These are phyloP conservation scores for Mycena filopes DNA, from an alignment of 768 basidiomycete species.

Conservation along the genomic window DNA sequence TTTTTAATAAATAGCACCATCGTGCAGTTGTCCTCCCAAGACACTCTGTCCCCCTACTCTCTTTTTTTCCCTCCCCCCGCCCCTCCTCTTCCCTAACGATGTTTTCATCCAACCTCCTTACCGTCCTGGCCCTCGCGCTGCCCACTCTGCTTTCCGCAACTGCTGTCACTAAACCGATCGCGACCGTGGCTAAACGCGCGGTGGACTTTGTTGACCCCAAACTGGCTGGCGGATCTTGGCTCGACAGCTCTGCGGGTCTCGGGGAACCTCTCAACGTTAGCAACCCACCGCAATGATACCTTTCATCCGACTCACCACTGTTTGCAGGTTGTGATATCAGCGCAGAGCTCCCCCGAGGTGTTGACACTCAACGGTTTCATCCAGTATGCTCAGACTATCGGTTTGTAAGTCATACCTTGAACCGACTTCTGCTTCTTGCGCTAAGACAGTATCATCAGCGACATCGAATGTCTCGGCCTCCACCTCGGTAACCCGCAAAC, in stretches of 20 bases:
- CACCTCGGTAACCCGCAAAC: constrained; percentile 53
- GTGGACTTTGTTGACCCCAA: constrained; percentile 49
- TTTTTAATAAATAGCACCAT: neutral
- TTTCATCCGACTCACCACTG: neutral
- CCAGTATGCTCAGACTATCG: constrained; percentile 58
- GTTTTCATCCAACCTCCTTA: constrained; percentile 19
- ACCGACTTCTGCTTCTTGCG: constrained; percentile 7
- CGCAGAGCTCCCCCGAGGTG: constrained; percentile 52
- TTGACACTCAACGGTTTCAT: constrained; percentile 52
- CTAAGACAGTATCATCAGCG: constrained; percentile 36
- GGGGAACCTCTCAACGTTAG: constrained; percentile 64
- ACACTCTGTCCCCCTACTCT: constrained; percentile 18
- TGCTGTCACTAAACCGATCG: constrained; percentile 3
- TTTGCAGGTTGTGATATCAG: constrained; percentile 50
- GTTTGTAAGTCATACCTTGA: constrained; percentile 50
- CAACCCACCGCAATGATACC: too few relatives aligned
- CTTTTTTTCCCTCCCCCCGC: neutral
- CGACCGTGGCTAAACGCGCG: neutral
- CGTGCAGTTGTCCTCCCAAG: neutral
- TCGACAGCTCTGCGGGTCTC: constrained; percentile 49
- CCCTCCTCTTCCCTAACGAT: constrained; percentile 1
- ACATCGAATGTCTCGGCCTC: constrained; percentile 55
- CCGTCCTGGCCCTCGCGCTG: constrained; percentile 15
- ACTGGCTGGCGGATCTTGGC: constrained; percentile 54
- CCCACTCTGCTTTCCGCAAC: constrained; percentile 22